Evolutionary conservation across 306 rosid genomes (phyloP), one percentile per base, ranked within the genome.

Genomic region (Castanea crenata): DNA sequence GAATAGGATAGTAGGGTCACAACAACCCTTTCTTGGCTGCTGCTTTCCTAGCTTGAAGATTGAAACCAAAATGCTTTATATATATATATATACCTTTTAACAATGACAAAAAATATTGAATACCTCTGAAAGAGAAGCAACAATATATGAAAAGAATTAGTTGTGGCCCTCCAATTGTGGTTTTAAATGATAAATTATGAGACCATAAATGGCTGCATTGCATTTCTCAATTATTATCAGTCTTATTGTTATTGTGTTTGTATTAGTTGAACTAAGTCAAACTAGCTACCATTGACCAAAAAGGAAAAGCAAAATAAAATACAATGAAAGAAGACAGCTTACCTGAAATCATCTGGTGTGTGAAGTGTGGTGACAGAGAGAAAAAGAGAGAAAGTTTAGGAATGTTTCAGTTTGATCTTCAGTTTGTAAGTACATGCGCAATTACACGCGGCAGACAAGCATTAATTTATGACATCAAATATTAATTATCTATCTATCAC

Each of bases 401-500:
- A 6, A 20, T 41, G 78, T 46, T 76, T 71, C 21, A 23, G 76
- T 79, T 67, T 41, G 46, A 57, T 32, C 7, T 57, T 16, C 19
- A 71, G 54, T 76, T 71, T 49, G 54, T 15, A 76, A 44, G 41
- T 46, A 76, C 84, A 80, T 67, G 74, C 84, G 76, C 81, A 49
- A 65, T 67, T 72, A 84, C 84, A 76, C 76, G 74, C 65, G 82
- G 76, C 49, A 80, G 74, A 27, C 82, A 38, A 51, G 77, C 21
- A 58, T 57, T 74, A 74, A 38, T 77, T 78, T 52, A 61, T 73
- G 2, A n/a, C 35, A 62, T 67, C 32, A 51, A 56, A 51, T 8
- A 46, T 15, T 58, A 78, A 69, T 78, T 25, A 12, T 78, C 69
- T 69, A 72, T 32, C 52, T 0, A 38, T 77, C 80, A 74, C 74